phyloP scores from a whole-genome alignment of 192 early-diverging fungal species.

The Physocladia obscura region DNA sequence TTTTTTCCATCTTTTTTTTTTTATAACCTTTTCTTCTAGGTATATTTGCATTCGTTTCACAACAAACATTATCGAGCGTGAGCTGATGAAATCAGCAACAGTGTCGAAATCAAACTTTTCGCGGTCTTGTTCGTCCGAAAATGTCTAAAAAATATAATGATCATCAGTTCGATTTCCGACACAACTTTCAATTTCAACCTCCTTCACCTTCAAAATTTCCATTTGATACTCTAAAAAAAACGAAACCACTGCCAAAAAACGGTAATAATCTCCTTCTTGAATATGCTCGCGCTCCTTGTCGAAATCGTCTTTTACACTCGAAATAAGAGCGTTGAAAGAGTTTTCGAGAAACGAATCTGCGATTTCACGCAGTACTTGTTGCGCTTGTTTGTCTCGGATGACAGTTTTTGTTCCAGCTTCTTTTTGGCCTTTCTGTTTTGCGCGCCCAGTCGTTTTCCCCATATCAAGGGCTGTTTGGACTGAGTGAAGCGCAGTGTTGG shows the following conservation, averaged over 20 bases:
- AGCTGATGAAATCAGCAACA: slow-evolving; percentile 38
- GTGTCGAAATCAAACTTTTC: slow-evolving; percentile 45
- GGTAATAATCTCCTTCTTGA: slow-evolving; percentile 30
- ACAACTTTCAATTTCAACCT: not conserved
- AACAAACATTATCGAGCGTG: slow-evolving; percentile 38
- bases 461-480: slow-evolving; percentile 14
- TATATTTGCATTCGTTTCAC: slow-evolving; percentile 33
- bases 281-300: slow-evolving; percentile 42
- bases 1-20: not conserved
- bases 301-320: slow-evolving; percentile 43
- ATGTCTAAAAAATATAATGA: not conserved
- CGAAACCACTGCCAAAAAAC: slow-evolving; percentile 35
- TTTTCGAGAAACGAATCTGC: slow-evolving; percentile 43
- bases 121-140: not conserved
- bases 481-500: slow-evolving; percentile 7
- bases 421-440: not conserved
- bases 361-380: slow-evolving; percentile 2
- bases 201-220: slow-evolving; percentile 10
- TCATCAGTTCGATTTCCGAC: not conserved
- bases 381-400: slow-evolving; percentile 28
- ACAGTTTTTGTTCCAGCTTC: not conserved
- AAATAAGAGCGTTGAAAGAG: slow-evolving; percentile 47
- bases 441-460: slow-evolving; percentile 21
- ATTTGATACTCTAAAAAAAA: slow-evolving; percentile 47
- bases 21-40: slow-evolving; percentile 39